phyloP scores from a whole-genome alignment of 495 filamentous ascomycete species.

The Penicillium nucicola region DNA sequence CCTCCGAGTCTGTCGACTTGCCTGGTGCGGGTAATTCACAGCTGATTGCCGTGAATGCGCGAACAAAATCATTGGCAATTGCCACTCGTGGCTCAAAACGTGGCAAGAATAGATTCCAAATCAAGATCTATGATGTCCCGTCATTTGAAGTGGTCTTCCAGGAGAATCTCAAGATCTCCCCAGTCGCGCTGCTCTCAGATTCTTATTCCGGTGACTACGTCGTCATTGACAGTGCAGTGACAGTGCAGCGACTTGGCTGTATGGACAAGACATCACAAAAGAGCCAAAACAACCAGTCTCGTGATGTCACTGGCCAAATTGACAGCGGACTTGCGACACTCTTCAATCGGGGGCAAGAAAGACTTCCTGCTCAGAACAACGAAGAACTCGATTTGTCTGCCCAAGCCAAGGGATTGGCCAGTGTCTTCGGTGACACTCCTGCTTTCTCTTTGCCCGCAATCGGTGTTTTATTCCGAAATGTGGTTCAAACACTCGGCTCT shows the following conservation, averaged over 20 bases:
- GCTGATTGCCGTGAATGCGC: constrained; percentile 35
- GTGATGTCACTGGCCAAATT: constrained; percentile 36
- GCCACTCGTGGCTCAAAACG: constrained; percentile 17
- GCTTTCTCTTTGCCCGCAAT: constrained; percentile 76
- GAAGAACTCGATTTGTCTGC: constrained; percentile 51
- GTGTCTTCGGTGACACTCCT: constrained; percentile 70
- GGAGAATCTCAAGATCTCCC: constrained; percentile 20
- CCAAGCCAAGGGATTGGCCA: constrained; percentile 61
- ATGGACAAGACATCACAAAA: constrained; percentile 51
- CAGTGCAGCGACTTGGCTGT: constrained; percentile 50
- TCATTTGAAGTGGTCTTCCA: constrained; percentile 29
- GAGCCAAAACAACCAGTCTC: constrained; percentile 42
- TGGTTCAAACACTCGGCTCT: constrained; percentile 45
- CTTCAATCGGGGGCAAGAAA: constrained; percentile 38
- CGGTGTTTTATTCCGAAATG: constrained; percentile 71
- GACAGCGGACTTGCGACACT: constrained; percentile 47
- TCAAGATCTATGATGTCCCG: constrained; percentile 39
- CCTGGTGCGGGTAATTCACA: constrained; percentile 5
- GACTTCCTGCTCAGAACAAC: constrained; percentile 24
- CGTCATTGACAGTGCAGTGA: constrained; percentile 40
- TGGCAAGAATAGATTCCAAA: constrained; percentile 18
- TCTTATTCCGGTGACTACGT: constrained; percentile 56
- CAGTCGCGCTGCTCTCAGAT: constrained; percentile 37
- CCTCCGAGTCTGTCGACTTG: constrained; percentile 6
- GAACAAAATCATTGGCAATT: constrained; percentile 37